phyloP scores from a whole-genome alignment of 2,329 filamentous ascomycete species.

The Claviceps sp. region DNA sequence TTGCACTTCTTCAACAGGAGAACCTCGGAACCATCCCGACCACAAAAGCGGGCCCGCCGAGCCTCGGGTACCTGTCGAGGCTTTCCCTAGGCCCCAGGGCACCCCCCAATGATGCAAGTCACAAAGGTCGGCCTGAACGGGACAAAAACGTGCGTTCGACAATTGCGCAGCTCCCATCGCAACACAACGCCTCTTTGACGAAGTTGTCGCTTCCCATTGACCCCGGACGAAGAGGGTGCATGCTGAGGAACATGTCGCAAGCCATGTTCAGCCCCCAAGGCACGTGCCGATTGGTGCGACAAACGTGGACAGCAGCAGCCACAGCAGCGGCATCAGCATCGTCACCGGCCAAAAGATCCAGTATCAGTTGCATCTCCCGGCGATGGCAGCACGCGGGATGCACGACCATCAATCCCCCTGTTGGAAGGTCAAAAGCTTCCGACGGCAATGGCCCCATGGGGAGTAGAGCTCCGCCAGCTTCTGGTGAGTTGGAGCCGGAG shows the following conservation, averaged over 20 bases:
- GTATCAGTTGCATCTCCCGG: neutral
- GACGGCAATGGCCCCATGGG: too few relatives aligned
- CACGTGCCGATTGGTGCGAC: slow-evolving; percentile 2
- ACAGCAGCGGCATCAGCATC: neutral
- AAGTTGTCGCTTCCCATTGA: too few relatives aligned
- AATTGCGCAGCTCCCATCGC: too few relatives aligned
- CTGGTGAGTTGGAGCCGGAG: neutral
- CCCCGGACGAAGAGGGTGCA: neutral
- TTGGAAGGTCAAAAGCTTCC: too few relatives aligned
- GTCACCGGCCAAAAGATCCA: neutral
- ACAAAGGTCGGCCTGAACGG: too few relatives aligned
- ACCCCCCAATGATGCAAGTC: neutral
- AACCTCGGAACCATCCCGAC: neutral
- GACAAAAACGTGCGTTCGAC: too few relatives aligned
- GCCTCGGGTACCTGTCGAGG: neutral
- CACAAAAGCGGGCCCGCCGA: slow-evolving; percentile 2
- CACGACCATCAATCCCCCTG: too few relatives aligned
- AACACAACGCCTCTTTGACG: too few relatives aligned
- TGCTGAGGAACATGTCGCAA: neutral
- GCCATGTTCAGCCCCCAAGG: neutral
- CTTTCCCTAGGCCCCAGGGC: neutral
- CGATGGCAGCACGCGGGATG: slow-evolving; percentile 2
- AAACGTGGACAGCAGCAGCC: neutral
- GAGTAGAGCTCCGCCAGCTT: neutral
- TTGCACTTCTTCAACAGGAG: too few relatives aligned